Percentiles rank a stretch among this genome's conserved stretches.
Conservation (phyloP, 306 rosid genomes). For the Glycine tomentella region DNA sequence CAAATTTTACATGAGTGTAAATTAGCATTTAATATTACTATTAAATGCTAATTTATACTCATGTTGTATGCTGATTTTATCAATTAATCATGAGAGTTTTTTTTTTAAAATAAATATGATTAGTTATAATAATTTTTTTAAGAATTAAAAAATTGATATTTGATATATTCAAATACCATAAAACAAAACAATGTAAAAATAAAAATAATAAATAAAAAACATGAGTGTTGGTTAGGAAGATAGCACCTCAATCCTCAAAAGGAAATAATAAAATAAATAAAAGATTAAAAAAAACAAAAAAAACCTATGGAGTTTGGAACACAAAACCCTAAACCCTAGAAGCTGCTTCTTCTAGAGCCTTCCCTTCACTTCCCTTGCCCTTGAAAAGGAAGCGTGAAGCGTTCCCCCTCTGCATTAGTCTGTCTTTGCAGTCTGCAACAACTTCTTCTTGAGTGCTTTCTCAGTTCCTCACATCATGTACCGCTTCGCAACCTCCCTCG, state of each 20-base stretch:
- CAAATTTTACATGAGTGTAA: too few relatives aligned
- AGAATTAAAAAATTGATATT: too few relatives aligned
- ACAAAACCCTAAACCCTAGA: conserved; percentile 87
- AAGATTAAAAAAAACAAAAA: not conserved
- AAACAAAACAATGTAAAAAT: too few relatives aligned
- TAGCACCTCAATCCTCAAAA: not conserved
- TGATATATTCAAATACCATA: too few relatives aligned
- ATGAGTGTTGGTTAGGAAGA: too few relatives aligned
- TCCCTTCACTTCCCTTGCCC: conserved; percentile 44
- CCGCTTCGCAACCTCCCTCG: conserved; percentile 83
- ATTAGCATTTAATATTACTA: too few relatives aligned
- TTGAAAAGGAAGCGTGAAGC: conserved; percentile 49
- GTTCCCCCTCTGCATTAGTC: not conserved
- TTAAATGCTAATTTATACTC: too few relatives aligned
- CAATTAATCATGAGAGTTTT: too few relatives aligned
- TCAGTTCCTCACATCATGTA: conserved; percentile 56
- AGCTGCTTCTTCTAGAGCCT: conserved; percentile 72
- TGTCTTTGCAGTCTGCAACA: not conserved
- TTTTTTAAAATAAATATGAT: too few relatives aligned
- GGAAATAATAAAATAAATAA: not conserved
- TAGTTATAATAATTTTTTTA: too few relatives aligned
- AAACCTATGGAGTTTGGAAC: not conserved
- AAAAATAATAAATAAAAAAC: too few relatives aligned
- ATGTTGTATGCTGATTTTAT: too few relatives aligned
- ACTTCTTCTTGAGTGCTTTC: not conserved